phyloP scores from a whole-genome alignment of 768 basidiomycete species.

The Russula abietina region DNA sequence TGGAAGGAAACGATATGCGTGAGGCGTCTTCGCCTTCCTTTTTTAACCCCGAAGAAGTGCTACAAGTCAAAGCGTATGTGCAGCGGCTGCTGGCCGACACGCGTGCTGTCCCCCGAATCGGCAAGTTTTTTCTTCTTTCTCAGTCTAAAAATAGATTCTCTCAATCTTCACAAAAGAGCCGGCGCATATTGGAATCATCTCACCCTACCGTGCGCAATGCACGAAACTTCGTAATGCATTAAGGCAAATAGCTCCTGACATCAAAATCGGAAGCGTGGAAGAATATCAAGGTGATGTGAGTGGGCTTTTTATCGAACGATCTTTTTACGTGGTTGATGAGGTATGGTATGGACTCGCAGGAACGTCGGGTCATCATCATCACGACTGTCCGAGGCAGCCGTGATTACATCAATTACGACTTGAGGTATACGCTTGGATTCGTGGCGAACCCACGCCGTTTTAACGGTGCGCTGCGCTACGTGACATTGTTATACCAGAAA shows the following conservation, averaged over 20 bases:
- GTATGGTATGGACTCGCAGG: conserved; percentile 27
- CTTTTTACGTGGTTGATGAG: background rate
- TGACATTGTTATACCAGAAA: background rate
- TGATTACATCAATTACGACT: conserved; percentile 23
- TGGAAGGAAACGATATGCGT: conserved; percentile 57
- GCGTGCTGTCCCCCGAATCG: conserved; percentile 33
- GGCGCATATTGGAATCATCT: conserved; percentile 52
- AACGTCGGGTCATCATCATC: conserved; percentile 37
- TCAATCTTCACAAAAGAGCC: conserved; percentile 34
- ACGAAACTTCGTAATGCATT: conserved; percentile 31
- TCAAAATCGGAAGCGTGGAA: conserved; percentile 62
- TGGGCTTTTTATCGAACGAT: conserved; percentile 27
- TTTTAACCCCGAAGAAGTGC: conserved; percentile 59
- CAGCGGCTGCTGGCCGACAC: conserved; percentile 27
- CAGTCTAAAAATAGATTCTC: background rate
- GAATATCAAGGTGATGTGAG: conserved; percentile 55
- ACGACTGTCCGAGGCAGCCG: conserved; percentile 37
- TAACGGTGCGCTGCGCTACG: conserved; percentile 24
- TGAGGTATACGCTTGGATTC: conserved; percentile 30
- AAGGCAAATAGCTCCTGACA: conserved; percentile 27
- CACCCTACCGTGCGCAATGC: conserved; percentile 56
- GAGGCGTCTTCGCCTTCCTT: conserved; percentile 65
- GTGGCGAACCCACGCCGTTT: conserved; percentile 31
- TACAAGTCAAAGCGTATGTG: conserved; percentile 47
- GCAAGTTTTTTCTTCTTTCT: conserved; percentile 28